A percentile compares a stretch with the other conserved stretches of the same genome.
Conservation (phyloP, 1,284 basidiomycete genomes). For the Thelephora terrestris region DNA sequence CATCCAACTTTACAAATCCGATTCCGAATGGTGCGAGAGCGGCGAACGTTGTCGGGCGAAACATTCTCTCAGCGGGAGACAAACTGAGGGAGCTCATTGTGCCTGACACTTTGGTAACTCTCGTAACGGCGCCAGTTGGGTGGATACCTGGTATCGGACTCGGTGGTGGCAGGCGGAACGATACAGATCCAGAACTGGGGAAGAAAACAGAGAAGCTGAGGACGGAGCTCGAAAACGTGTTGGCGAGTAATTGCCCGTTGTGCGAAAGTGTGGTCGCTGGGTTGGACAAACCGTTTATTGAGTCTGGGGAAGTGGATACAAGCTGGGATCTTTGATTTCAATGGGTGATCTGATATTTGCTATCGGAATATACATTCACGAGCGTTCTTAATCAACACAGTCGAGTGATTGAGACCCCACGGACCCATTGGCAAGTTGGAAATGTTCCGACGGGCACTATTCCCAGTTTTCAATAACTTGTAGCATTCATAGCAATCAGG, state of each 20-base stretch:
- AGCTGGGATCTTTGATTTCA: conserved; percentile 68
- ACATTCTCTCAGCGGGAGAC: conserved; percentile 82
- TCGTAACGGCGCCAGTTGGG: conserved; percentile 51
- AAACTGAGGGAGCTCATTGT: conserved; percentile 83
- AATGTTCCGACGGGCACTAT: too few relatives aligned
- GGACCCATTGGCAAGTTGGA: too few relatives aligned
- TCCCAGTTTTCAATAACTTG: too few relatives aligned
- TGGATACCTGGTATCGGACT: conserved; percentile 58
- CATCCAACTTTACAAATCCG: conserved; percentile 54
- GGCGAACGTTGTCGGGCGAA: conserved; percentile 62
- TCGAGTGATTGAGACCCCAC: not conserved
- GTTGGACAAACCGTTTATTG: conserved; percentile 80
- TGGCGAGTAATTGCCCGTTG: conserved; percentile 81
- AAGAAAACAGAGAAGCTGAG: conserved; percentile 61
- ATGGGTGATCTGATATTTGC: too few relatives aligned
- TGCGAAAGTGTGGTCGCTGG: conserved; percentile 84
- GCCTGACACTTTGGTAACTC: conserved; percentile 77
- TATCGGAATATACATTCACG: not conserved
- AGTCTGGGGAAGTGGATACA: conserved; percentile 68
- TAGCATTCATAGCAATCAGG: too few relatives aligned
- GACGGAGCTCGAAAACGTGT: conserved; percentile 76
- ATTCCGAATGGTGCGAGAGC: conserved; percentile 48
- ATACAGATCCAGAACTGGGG: conserved; percentile 41
- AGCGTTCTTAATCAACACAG: not conserved
- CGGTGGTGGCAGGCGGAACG: conserved; percentile 28